phyloP scores from a whole-genome alignment of 257 asterid genomes.

The Striga asiatica region DNA sequence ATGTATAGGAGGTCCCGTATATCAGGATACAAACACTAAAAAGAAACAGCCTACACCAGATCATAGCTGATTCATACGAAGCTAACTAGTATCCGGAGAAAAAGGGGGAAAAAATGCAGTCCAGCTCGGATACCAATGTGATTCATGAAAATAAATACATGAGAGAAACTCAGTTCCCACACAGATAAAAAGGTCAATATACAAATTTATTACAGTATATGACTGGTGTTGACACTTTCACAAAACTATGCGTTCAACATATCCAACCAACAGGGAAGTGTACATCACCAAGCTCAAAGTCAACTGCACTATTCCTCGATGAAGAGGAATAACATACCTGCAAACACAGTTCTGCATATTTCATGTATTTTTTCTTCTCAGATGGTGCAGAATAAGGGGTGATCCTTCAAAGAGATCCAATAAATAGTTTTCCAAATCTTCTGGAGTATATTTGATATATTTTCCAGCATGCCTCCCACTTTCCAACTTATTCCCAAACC shows the following conservation, averaged over 20 bases:
- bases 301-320: slow-evolving; percentile 21
- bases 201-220: slow-evolving; percentile 41
- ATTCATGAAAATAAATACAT: slow-evolving; percentile 21
- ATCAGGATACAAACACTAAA: neutral
- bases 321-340: slow-evolving; percentile 36
- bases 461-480: slow-evolving; percentile 79
- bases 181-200: slow-evolving; percentile 27
- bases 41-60: neutral
- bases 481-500: slow-evolving; percentile 78
- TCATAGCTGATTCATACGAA: neutral
- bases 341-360: slow-evolving; percentile 21
- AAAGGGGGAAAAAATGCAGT: slow-evolving; percentile 4
- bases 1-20: neutral
- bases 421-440: slow-evolving; percentile 74
- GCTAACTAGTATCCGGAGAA: slow-evolving; percentile 1
- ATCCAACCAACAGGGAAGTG: slow-evolving; percentile 26
- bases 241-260: slow-evolving; percentile 17
- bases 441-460: slow-evolving; percentile 72
- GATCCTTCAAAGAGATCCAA: slow-evolving; percentile 90
- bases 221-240: slow-evolving; percentile 25
- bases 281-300: slow-evolving; percentile 24
- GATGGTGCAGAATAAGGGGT: slow-evolving; percentile 71
- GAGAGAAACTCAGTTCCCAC: slow-evolving; percentile 24
- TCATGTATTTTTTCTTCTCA: slow-evolving; percentile 79
- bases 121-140: slow-evolving; percentile 19